These are phyloP conservation scores for Tephrocybe sp. DNA, from an alignment of 768 basidiomycete genomes.

Conservation along the genomic window DNA sequence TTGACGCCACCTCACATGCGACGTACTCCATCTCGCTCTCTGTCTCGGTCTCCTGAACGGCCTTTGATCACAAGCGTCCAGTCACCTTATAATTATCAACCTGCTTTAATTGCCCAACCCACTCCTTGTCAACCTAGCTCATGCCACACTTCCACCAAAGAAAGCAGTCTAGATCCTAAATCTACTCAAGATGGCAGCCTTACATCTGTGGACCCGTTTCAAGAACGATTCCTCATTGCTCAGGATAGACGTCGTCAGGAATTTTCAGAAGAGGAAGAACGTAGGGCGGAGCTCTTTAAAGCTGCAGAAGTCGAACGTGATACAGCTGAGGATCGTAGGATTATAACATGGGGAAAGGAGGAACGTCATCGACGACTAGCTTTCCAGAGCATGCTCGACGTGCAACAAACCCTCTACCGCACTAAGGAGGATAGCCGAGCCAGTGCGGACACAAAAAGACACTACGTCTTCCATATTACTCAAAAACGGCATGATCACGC, in stretches of 20 bases:
- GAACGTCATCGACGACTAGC: not conserved
- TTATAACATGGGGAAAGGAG: not conserved
- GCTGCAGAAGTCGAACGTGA: not conserved
- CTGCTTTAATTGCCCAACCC: too few relatives aligned
- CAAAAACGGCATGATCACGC: not conserved
- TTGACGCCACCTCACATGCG: too few relatives aligned
- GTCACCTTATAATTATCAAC: too few relatives aligned
- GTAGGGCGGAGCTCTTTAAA: not conserved
- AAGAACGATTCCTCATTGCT: not conserved
- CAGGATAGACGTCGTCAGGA: not conserved
- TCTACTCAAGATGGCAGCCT: not conserved
- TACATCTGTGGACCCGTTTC: not conserved
- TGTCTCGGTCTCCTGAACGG: too few relatives aligned
- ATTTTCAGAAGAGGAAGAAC: not conserved
- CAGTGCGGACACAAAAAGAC: not conserved
- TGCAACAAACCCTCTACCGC: not conserved
- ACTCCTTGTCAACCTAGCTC: too few relatives aligned
- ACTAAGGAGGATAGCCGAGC: not conserved
- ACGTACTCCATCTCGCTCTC: too few relatives aligned
- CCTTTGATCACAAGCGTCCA: too few relatives aligned
- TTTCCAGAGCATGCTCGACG: not conserved
- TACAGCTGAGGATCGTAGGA: not conserved
- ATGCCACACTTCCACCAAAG: too few relatives aligned
- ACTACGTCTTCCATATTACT: not conserved
- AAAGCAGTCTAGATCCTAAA: too few relatives aligned